A percentile compares a stretch with the other conserved stretches of the same genome.
Evolutionary conservation across 2,329 filamentous ascomycete species (phyloP).

Genomic region (Diaporthe ampelina): DNA sequence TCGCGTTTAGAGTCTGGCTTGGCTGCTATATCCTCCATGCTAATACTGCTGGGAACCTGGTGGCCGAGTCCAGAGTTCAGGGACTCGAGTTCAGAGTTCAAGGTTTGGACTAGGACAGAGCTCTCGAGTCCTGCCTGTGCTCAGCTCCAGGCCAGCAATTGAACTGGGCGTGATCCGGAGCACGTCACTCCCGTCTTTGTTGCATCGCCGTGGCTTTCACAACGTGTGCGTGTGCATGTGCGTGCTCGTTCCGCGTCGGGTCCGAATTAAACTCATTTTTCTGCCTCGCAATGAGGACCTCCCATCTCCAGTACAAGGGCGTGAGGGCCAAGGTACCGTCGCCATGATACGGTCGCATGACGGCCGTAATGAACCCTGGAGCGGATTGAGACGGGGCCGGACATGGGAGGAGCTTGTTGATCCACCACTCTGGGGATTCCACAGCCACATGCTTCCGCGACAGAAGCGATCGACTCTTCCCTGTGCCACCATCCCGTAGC

Average conservation of each 20-base stretch:
- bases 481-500: slow-evolving; percentile 28
- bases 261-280: slow-evolving; percentile 1
- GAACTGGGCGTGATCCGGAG: background rate
- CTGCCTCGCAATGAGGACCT: background rate
- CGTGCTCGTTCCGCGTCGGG: background rate
- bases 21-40: slow-evolving; percentile 33
- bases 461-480: slow-evolving; percentile 28
- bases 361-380: slow-evolving; percentile 26
- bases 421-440: slow-evolving; percentile 22
- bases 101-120: background rate
- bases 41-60: slow-evolving; percentile 19
- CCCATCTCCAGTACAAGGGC: background rate
- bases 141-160: background rate
- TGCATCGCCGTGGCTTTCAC: background rate
- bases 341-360: slow-evolving; percentile 24
- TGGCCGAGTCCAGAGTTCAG: background rate
- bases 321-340: background rate
- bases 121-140: slow-evolving; percentile 5
- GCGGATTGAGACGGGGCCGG: slow-evolving; percentile 28
- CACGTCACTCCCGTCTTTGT: background rate
- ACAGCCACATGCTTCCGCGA: slow-evolving; percentile 35
- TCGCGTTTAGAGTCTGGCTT: slow-evolving; percentile 31
- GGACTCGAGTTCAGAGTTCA: background rate
- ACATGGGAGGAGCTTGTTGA: slow-evolving; percentile 25
- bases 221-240: background rate